Evolutionary conservation across 495 filamentous ascomycete genomes (phyloP), one percentile per base, ranked within the genome.

Genomic region (Penicillium daleae): DNA sequence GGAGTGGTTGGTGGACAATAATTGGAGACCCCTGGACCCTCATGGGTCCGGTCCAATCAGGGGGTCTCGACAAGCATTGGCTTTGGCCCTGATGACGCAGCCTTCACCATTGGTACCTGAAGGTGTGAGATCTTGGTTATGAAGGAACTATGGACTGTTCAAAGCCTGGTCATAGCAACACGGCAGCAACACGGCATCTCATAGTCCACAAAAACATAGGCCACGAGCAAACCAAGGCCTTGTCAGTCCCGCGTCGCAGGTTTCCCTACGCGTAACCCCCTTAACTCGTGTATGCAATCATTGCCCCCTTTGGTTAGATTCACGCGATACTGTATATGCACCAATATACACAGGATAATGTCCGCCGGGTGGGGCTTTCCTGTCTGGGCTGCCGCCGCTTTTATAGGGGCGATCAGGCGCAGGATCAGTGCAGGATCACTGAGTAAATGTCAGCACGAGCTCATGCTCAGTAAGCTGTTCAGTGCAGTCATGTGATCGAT

Each of bases 41-140:
- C 31, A 53, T 62, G 60, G 60, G 44, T 21, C 60, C 60, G 60
- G 44, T 21, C 60, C 60, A 42, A 57, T 56, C 21, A 57, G 42
- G 53, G 51, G 42, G 52, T 21, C 29, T 24, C 9, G 32, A 56
- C 53, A 62, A 62, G 60, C 60, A 57, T 62, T 62, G 32, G 22
- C 6, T 4, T 50, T 4, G 46, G 21, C 57, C 24, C 31, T 6
- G 44, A 51, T 62, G 60, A 62, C 53, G 60, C 60, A 56, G 51
- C 40, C 31, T n/a, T n/a, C n/a, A n/a, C 24, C 1, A 44, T 7
- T 8, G 17, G 29, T 49, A 2, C 35, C 53, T 26, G 56, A 24
- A 27, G 19, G n/a, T n/a, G n/a, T n/a, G n/a, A n/a, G n/a, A n/a
- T n/a, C n/a, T n/a, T n/a, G n/a, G n/a, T n/a, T n/a, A 2, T 42